A percentile compares a stretch with the other conserved stretches of the same genome.
phyloP scores from a whole-genome alignment of 306 rosid species.

The Canavalia gladiata region DNA sequence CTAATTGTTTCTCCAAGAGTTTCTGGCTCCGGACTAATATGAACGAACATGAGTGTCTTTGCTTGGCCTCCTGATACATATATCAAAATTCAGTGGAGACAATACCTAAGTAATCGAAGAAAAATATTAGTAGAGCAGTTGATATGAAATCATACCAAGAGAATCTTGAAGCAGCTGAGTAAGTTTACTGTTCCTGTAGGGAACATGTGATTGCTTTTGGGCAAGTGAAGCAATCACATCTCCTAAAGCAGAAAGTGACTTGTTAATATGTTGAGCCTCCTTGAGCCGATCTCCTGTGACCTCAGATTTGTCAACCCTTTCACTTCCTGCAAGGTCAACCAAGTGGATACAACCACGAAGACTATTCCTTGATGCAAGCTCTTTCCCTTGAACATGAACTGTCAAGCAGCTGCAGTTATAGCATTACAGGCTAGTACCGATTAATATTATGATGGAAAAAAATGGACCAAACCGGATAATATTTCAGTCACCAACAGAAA shows the following conservation, averaged over 20 bases:
- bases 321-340: slow-evolving; percentile 98
- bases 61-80: slow-evolving; percentile 88
- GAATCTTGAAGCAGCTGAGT: slow-evolving; percentile 96
- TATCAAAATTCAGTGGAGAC: slow-evolving; percentile 23
- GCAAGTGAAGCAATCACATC: slow-evolving; percentile 95
- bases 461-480: slow-evolving; percentile 9
- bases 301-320: slow-evolving; percentile 95
- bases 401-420: slow-evolving; percentile 85
- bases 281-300: slow-evolving; percentile 87
- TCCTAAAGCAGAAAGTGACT: slow-evolving; percentile 93
- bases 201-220: slow-evolving; percentile 84
- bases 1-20: slow-evolving; percentile 87
- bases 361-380: slow-evolving; percentile 66
- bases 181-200: slow-evolving; percentile 93
- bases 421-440: slow-evolving; percentile 43
- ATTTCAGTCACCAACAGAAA: not conserved
- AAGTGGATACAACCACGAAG: slow-evolving; percentile 93
- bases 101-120: not conserved
- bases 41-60: slow-evolving; percentile 98
- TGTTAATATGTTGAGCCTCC: slow-evolving; percentile 97
- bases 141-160: slow-evolving; percentile 65
- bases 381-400: slow-evolving; percentile 92
- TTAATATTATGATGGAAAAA: slow-evolving; percentile 41
- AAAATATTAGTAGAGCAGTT: not conserved
- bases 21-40: slow-evolving; percentile 84